Conservation (phyloP, 208 protist genomes). For the Leptomonas pyrrhocoris region DNA sequence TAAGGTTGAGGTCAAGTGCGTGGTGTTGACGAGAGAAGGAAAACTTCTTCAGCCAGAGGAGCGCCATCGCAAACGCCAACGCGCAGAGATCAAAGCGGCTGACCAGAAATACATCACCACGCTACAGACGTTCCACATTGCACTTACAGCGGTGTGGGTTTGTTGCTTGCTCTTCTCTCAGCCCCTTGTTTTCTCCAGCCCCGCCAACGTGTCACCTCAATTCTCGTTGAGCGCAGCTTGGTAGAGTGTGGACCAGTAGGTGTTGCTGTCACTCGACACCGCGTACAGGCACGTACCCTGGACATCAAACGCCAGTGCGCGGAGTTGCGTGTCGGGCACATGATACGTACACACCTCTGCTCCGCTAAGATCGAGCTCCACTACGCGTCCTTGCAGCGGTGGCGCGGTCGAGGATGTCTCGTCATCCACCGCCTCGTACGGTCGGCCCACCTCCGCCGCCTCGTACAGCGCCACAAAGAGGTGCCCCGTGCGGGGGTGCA, state of each 20-base stretch:
- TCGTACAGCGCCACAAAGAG: slow-evolving; percentile 79
- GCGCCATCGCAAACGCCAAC: too few relatives aligned
- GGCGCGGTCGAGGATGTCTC: not conserved
- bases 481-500: slow-evolving; percentile 42
- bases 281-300: slow-evolving; percentile 46
- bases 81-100: too few relatives aligned
- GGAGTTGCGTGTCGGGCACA: slow-evolving; percentile 46
- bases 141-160: too few relatives aligned
- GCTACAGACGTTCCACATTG: too few relatives aligned
- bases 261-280: slow-evolving; percentile 43
- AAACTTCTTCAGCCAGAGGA: too few relatives aligned
- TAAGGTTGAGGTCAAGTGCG: too few relatives aligned
- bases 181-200: not conserved
- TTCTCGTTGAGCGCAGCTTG: slow-evolving; percentile 15
- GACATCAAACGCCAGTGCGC: slow-evolving; percentile 42
- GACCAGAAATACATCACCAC: too few relatives aligned
- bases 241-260: slow-evolving; percentile 47
- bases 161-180: slow-evolving; percentile 1
- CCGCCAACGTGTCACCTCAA: not conserved
- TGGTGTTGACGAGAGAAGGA: too few relatives aligned
- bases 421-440: slow-evolving; percentile 7
- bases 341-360: slow-evolving; percentile 42
- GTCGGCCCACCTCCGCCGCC: slow-evolving; percentile 9
- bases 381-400: slow-evolving; percentile 39
- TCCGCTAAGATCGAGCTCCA: slow-evolving; percentile 49